These are phyloP conservation scores for Lecanosticta acicola DNA, from an alignment of 2,329 filamentous ascomycete genomes.

Conservation along the genomic window DNA sequence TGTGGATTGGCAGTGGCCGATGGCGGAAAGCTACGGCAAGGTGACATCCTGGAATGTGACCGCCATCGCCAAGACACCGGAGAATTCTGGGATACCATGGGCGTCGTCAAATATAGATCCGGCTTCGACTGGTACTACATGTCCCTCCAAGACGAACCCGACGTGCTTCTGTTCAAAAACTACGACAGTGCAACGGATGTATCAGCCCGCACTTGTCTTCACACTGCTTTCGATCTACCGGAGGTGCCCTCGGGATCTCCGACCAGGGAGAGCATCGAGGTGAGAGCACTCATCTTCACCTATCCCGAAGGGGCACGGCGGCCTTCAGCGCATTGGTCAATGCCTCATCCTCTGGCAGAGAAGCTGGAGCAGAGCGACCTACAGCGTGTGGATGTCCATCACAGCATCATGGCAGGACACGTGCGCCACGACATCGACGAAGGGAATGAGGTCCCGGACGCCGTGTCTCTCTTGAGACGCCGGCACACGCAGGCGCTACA, in stretches of 20 bases:
- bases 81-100: slow-evolving; percentile 14
- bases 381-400: slow-evolving; percentile 18
- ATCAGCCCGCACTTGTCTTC: slow-evolving; percentile 18
- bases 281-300: slow-evolving; percentile 26
- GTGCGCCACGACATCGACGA: slow-evolving; percentile 24
- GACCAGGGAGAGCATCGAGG: slow-evolving; percentile 26
- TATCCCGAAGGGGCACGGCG: slow-evolving; percentile 15
- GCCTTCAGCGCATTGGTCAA: slow-evolving; percentile 7
- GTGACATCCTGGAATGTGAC: slow-evolving; percentile 18
- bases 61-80: slow-evolving; percentile 18
- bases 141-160: slow-evolving; percentile 24
- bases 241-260: slow-evolving; percentile 14
- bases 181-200: slow-evolving; percentile 16
- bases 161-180: slow-evolving; percentile 14
- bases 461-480: slow-evolving; percentile 17
- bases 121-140: slow-evolving; percentile 29
- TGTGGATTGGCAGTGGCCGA: slow-evolving; percentile 27
- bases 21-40: slow-evolving; percentile 17
- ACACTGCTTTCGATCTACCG: slow-evolving; percentile 26
- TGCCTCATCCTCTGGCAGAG: slow-evolving; percentile 18
- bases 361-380: slow-evolving; percentile 16
- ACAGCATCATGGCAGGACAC: slow-evolving; percentile 18
- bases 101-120: slow-evolving; percentile 21
- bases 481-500: slow-evolving; percentile 20
- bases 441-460: slow-evolving; percentile 21